Evolutionary conservation across 2,329 filamentous ascomycete species (phyloP), one percentile per base, ranked within the genome.

Genomic region (Huntiella abstrusa): DNA sequence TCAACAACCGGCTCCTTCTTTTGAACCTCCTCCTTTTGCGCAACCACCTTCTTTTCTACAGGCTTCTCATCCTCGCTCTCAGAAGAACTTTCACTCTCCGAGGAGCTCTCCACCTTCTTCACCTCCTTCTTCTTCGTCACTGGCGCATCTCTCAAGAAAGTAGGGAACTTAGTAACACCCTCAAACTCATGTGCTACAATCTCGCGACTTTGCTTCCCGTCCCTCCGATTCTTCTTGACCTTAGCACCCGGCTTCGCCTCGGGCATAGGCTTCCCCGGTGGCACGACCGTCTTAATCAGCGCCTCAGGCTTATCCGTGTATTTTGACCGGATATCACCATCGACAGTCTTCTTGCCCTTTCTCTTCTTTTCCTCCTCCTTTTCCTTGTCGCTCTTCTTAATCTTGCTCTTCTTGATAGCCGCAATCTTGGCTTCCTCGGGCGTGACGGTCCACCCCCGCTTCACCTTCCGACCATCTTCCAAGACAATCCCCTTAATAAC

Each of bases 101-200:
- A 43, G 2, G 47, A 46, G 3, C 33, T 41, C 10, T 59, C 55
- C 5, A 54, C 51, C 12, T 53, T 50, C 1, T 47, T 46, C 15
- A 52, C 46, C 32, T 54, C 52, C 35, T 53, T 53, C 2, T 42
- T 32, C 33, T 54, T 53, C 1, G 41, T 17, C 43, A 55, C 59
- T 52, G 47, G 53, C 2, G 54, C 40, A 4, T 68, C 65, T 58
- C 83, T 84, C 49, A 95, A 61, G 57, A 94, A 95, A 4, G 74
- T 81, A 0, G 86, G 83, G 52, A 85, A 80, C 55, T 85, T 88
- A 34, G 75, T 77, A 5, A 81, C 86, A 58, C 85, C 86, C 54
- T 81, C 75, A 57, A 95, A 96, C 58, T 98, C 91, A 60, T 96
- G 87, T 3, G 96, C 71, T 3, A 84, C 66, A 1, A 79, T 69